Percentiles rank a stretch among this genome's conserved stretches.
Conservation (phyloP, 345 rosid species). For the Excoecaria cochinchinensis region DNA sequence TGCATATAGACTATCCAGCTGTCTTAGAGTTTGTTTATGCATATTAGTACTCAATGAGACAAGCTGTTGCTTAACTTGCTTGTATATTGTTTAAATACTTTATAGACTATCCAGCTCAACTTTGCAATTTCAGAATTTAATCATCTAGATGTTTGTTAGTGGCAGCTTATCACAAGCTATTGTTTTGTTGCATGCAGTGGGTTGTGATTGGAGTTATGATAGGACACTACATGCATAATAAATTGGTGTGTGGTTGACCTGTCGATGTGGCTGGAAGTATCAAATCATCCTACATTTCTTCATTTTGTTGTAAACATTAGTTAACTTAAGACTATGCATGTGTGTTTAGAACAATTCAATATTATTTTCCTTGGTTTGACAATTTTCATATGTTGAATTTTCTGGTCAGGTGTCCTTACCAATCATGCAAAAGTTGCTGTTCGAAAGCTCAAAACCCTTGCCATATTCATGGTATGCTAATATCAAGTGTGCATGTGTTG, state of each 20-base stretch:
- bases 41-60: not conserved
- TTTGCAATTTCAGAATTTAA: not conserved
- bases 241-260: not conserved
- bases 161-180: not conserved
- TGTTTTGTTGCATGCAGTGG: not conserved
- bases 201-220: not conserved
- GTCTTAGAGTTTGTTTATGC: not conserved
- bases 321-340: not conserved
- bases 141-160: not conserved
- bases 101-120: too few species aligned
- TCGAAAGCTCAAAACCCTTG: slow-evolving; percentile 94
- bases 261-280: not conserved
- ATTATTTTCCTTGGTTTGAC: slow-evolving; percentile 3
- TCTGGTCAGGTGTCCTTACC: slow-evolving; percentile 81
- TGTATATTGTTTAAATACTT: not conserved
- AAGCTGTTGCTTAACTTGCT: not conserved
- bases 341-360: not conserved
- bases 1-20: not conserved
- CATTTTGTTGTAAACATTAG: not conserved
- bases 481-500: not conserved
- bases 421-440: slow-evolving; percentile 95
- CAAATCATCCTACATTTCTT: slow-evolving; percentile 1
- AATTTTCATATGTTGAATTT: slow-evolving; percentile 21
- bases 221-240: not conserved
- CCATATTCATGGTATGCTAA: slow-evolving; percentile 75